A percentile compares a stretch with the other conserved stretches of the same genome.
Evolutionary conservation across 1,284 basidiomycete genomes (phyloP).

Genomic region (Salmacisia buchloeana): DNA sequence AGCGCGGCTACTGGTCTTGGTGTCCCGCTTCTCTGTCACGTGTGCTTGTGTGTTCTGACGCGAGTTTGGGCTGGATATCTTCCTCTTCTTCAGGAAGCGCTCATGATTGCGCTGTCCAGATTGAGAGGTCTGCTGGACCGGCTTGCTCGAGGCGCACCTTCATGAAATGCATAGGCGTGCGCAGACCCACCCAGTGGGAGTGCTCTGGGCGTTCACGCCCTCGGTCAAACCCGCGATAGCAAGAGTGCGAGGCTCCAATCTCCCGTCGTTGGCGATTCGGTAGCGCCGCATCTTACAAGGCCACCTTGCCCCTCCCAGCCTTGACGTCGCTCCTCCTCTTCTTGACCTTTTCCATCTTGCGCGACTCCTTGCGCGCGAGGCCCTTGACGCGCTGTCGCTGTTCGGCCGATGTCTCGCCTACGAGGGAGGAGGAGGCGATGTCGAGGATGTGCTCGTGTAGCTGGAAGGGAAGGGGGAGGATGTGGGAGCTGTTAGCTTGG

Average conservation of each 20-base stretch:
- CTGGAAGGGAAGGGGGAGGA: neutral
- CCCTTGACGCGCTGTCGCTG: conserved; percentile 13
- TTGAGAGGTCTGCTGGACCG: conserved; percentile 25
- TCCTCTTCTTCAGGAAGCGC: conserved; percentile 23
- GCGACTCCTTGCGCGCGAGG: conserved; percentile 11
- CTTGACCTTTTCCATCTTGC: conserved; percentile 13
- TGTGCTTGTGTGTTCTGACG: neutral
- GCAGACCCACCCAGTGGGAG: too few relatives aligned
- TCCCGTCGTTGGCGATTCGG: too few relatives aligned
- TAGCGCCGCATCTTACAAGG: too few relatives aligned
- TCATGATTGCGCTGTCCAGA: conserved; percentile 34
- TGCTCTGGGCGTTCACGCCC: too few relatives aligned
- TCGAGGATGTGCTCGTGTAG: conserved; percentile 10
- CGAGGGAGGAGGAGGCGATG: conserved; percentile 12
- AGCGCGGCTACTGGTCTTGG: neutral
- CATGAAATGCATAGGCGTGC: too few relatives aligned
- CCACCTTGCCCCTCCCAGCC: conserved; percentile 12
- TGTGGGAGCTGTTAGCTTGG: neutral
- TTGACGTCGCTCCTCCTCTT: conserved; percentile 20
- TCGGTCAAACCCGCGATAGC: too few relatives aligned
- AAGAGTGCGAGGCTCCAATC: too few relatives aligned
- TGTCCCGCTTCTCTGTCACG: neutral
- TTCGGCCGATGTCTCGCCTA: conserved; percentile 15
- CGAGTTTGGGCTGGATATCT: too few relatives aligned
- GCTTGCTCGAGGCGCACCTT: too few relatives aligned